These are phyloP conservation scores for Cyclotella distinguenda DNA, from an alignment of 108 stramenopile genomes.

Conservation along the genomic window DNA sequence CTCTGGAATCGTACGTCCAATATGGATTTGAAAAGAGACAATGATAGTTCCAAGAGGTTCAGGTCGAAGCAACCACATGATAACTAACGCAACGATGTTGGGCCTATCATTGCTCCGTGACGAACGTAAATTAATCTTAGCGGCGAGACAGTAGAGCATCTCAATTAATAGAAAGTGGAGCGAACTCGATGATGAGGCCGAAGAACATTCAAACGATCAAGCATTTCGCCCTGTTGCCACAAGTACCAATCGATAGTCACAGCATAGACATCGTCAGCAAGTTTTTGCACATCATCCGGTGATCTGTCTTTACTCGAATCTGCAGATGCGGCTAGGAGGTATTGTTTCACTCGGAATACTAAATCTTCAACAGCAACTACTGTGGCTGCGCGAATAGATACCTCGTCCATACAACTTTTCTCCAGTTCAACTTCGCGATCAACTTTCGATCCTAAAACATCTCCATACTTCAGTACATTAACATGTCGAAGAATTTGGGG, in stretches of 20 bases:
- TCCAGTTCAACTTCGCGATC: constrained; percentile 58
- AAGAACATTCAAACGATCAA: constrained; percentile 61
- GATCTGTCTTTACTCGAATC: neutral
- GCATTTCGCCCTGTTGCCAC: constrained; percentile 80
- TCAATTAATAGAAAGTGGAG: constrained; percentile 75
- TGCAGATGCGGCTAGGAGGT: constrained; percentile 4
- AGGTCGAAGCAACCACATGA: no score
- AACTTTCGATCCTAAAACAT: constrained; percentile 50
- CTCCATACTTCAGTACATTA: constrained; percentile 67
- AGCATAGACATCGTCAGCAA: constrained; percentile 57
- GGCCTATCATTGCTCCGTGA: no score
- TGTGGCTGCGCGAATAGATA: constrained; percentile 86
- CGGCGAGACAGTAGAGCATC: no score
- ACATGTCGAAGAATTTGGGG: constrained; percentile 85
- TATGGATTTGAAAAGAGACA: no score
- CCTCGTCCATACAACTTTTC: constrained; percentile 65
- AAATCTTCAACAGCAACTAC: constrained; percentile 86
- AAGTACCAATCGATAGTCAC: constrained; percentile 88
- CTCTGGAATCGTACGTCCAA: no score
- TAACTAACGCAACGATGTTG: no score
- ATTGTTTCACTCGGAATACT: constrained; percentile 51
- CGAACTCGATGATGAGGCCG: constrained; percentile 73
- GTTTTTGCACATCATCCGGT: constrained; percentile 8
- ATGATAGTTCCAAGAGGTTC: no score
- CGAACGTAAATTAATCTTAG: no score